Base-by-base conservation (phyloP, 116 monocot species). In the Trichopus zeylanicus region DNA sequence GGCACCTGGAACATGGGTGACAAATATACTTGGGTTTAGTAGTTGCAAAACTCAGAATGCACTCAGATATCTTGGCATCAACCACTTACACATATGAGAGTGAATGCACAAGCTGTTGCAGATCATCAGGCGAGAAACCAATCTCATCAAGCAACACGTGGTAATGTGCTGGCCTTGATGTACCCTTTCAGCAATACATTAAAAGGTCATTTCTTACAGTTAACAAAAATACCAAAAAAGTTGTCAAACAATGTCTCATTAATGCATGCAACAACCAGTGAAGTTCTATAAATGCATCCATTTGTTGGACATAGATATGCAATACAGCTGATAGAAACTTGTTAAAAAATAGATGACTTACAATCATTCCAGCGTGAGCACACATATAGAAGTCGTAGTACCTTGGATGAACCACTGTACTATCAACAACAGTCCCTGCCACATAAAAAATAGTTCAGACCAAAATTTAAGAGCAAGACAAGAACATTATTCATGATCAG, bases 311-410 rank as follows among this genome's bases (percentile, higher is more conserved):
- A 46, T 46, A 46, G 9, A 2, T 2, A 46, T 46, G 4, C 46
- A 46, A 2, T 46, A 16, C 2, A 46, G 15, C 15, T 2, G 46
- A 5, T 33, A 46, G 5, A 11, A 16, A 46, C 23, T 49, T 49
- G 6, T 6, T 49, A 54, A 29, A 52, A 20, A 3, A 33, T 13
- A 27, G 31, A 38, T 5, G 27, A 39, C 83, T 75, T 83, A 93
- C 88, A 46, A 84, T 84, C 59, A 73, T 75, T 70, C 88, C 92
- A 20, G 68, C 79, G 22, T 93, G 88, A 48, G 88, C 78, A 51
- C 79, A 88, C 92, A 93, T 93, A 62, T 67, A 93, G 71, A 93
- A 93, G 51, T 93, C 88, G 31, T 88, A 84, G 51, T 88, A 69
- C 29, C 66, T 84, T 21, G 92, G 88, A 61, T 92, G 92, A 26